Evolutionary conservation across 768 basidiomycete genomes (phyloP).

Genomic region (Sarcomyxa edulis): DNA sequence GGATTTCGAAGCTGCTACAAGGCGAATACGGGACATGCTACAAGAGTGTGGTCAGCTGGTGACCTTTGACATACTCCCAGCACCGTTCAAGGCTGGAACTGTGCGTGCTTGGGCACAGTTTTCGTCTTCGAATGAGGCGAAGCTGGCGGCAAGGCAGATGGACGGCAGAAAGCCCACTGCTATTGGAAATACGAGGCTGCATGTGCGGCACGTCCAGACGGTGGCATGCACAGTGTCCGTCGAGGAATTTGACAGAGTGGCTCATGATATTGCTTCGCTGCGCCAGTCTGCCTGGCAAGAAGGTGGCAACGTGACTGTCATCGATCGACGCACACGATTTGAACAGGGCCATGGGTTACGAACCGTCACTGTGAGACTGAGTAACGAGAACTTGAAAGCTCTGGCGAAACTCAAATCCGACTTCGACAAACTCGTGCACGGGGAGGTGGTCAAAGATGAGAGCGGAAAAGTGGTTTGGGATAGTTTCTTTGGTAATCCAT

Average conservation of each 20-base stretch:
- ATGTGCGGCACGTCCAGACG: conserved; percentile 48
- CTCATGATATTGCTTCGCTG: conserved; percentile 41
- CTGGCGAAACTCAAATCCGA: conserved; percentile 53
- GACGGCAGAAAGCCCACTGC: conserved; percentile 39
- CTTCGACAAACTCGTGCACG: conserved; percentile 57
- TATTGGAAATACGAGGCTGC: conserved; percentile 40
- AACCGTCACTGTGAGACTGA: conserved; percentile 38
- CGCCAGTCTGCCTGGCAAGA: conserved; percentile 27
- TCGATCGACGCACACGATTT: conserved; percentile 14
- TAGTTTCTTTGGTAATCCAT: conserved; percentile 42
- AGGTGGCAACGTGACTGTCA: conserved; percentile 18
- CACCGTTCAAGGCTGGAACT: conserved; percentile 45
- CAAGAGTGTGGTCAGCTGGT: conserved; percentile 22
- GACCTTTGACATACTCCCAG: conserved; percentile 40
- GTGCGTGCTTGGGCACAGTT: conserved; percentile 56
- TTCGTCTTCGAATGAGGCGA: conserved; percentile 44
- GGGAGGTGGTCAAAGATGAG: conserved; percentile 47
- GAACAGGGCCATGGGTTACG: conserved; percentile 1
- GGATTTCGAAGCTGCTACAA: conserved; percentile 27
- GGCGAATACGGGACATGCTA: conserved; percentile 36
- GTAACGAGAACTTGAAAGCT: conserved; percentile 41
- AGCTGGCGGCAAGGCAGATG: conserved; percentile 40
- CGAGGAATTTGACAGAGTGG: conserved; percentile 32
- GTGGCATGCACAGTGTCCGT: conserved; percentile 39
- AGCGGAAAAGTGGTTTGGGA: conserved; percentile 60